Evolutionary conservation across 2,329 filamentous ascomycete species (phyloP).

Genomic region (Nannizzia gypsea): DNA sequence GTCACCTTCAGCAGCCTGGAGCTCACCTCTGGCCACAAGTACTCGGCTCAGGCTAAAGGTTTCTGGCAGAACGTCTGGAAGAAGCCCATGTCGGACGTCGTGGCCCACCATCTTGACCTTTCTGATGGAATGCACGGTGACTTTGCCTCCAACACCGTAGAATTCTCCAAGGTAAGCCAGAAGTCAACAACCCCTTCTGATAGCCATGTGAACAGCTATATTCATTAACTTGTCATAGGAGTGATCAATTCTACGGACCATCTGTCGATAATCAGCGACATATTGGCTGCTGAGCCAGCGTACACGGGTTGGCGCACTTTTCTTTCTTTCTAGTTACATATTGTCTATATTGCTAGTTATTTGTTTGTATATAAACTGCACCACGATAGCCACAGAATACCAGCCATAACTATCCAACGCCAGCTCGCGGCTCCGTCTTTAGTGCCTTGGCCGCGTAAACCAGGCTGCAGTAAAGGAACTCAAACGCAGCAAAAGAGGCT

Average conservation of each 20-base stretch:
- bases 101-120: constrained; percentile 17
- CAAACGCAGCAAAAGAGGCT: too few relatives aligned
- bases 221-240: not conserved
- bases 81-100: constrained; percentile 16
- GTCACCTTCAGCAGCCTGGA: constrained; percentile 21
- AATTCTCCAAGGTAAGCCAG: constrained; percentile 8
- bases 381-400: not conserved
- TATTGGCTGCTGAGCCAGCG: too few relatives aligned
- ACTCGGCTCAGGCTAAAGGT: constrained; percentile 24
- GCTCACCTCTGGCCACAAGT: constrained; percentile 23
- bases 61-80: constrained; percentile 29
- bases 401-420: not conserved
- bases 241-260: not conserved
- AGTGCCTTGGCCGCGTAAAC: constrained; percentile 1
- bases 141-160: constrained; percentile 19
- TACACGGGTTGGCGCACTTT: not conserved
- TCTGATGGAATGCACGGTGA: constrained; percentile 15
- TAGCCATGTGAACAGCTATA: not conserved
- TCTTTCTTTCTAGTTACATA: not conserved
- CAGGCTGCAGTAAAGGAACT: not conserved
- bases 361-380: not conserved
- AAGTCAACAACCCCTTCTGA: not conserved
- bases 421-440: not conserved
- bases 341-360: not conserved
- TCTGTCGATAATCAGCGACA: too few relatives aligned